phyloP scores from a whole-genome alignment of 192 early-diverging fungal species.

The Podila clonocystis region DNA sequence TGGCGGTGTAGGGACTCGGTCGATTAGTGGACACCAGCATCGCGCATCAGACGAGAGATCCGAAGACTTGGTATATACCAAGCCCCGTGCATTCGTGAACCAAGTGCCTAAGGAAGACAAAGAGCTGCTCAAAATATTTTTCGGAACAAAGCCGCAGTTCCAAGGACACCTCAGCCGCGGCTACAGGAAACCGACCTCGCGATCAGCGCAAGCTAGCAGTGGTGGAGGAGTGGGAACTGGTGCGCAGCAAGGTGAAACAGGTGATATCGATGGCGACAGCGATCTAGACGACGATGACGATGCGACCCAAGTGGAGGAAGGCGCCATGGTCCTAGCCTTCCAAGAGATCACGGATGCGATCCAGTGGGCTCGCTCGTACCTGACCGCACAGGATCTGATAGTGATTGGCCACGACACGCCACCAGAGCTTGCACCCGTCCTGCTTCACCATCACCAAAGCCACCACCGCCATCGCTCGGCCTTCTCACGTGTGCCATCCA shows the following conservation, averaged over 20 bases:
- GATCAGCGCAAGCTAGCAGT: neutral
- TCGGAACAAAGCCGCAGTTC: neutral
- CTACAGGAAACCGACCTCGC: too few species aligned
- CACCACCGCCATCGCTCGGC: neutral
- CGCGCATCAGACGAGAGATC: neutral
- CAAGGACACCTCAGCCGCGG: neutral
- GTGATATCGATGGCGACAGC: neutral
- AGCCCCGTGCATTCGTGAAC: neutral
- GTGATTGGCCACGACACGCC: slow-evolving; percentile 28
- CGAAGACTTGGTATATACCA: neutral
- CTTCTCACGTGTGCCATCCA: slow-evolving; percentile 17
- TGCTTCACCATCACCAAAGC: neutral
- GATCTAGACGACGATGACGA: neutral
- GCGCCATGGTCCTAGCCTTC: slow-evolving; percentile 17
- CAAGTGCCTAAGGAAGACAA: neutral
- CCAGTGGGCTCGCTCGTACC: slow-evolving; percentile 25
- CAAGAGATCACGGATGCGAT: slow-evolving; percentile 38
- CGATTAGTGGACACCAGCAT: neutral
- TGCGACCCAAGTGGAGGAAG: slow-evolving; percentile 10
- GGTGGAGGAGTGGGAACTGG: neutral
- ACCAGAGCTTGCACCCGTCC: neutral
- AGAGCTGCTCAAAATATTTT: neutral
- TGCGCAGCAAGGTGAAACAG: neutral
- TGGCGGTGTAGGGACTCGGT: neutral
- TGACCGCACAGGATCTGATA: slow-evolving; percentile 42